Evolutionary conservation across 2,329 filamentous ascomycete genomes (phyloP), one percentile per base, ranked within the genome.

Genomic region (Huntiella bhutanensis): DNA sequence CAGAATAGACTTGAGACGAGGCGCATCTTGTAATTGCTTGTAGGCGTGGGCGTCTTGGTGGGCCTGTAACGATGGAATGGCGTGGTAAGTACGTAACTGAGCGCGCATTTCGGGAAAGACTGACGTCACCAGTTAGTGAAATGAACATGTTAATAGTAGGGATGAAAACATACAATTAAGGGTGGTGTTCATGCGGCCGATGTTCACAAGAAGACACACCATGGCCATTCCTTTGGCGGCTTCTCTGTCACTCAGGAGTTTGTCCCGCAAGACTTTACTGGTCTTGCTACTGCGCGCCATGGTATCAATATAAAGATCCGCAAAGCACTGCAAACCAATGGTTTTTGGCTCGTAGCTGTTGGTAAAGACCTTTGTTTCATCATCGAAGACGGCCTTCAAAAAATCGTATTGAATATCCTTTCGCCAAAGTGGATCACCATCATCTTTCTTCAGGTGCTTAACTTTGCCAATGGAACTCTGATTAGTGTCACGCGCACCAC

Each of bases 71-170:
- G 86, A 95, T 11, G 91, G 91, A 53, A 98, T 98, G 10, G 91
- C 88, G 60, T 98, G 91, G 64, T 98, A 98, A 33, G 91, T 98
- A 59, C 91, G 80, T 32, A 98, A 70, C 59, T 98, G 91, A 28
- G 91, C 91, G 63, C 91, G 82, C 91, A 98, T 98, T 62, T 98
- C 91, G 16, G 91, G 91, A 60, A 98, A 98, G 69, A 98, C 91
- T 93, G 59, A 45, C 19, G 22, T 37, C 33, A 46, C 28, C 32
- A 39, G 43, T 40, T 39, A 45, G 43, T 16, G 13, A 39, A 28
- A 7, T 13, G 8, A 39, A 34, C 4, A 42, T 17, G 22, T 3
- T 35, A 2, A 8, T 32, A 10, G 16, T 32, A 11, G 4, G 4
- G 16, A 32, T 45, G 6, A 7, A 6, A 46, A 61, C 77, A 58